A percentile compares a stretch with the other conserved stretches of the same genome.
Evolutionary conservation across 139 green algal genomes (phyloP).

Genomic region (Eudorina sp.): DNA sequence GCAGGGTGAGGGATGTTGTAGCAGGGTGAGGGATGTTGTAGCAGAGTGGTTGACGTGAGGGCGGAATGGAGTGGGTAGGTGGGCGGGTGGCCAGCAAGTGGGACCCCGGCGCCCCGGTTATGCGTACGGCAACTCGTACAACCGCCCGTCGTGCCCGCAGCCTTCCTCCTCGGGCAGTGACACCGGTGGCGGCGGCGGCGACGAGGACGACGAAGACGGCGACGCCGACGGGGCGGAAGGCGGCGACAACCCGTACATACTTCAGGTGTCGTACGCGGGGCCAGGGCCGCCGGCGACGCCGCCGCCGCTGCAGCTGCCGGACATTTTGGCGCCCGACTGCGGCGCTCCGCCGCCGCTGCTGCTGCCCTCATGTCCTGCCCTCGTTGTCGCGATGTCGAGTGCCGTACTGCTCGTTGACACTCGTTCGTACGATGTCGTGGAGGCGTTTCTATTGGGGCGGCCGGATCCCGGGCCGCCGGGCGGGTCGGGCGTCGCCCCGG

Average conservation of each 20-base stretch:
- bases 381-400: conserved; percentile 23
- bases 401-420: conserved; percentile 45
- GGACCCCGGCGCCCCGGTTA: no score
- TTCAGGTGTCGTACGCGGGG: conserved; percentile 8
- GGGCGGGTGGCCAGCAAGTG: no score
- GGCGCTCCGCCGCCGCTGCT: background rate
- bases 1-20: no score
- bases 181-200: background rate
- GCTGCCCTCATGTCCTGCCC: background rate
- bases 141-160: background rate
- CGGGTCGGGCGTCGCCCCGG: background rate
- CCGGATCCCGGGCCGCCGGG: background rate
- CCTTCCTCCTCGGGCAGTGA: background rate
- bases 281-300: background rate
- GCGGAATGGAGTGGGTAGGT: no score
- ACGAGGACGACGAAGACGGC: background rate
- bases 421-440: conserved; percentile 41
- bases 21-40: no score
- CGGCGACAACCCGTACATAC: background rate
- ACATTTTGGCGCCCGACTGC: background rate
- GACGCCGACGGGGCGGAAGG: background rate
- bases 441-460: conserved; percentile 32
- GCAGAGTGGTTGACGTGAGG: no score
- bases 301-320: background rate
- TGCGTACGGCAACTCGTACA: no score